A percentile compares a stretch with the other conserved stretches of the same genome.
Evolutionary conservation across 2,329 filamentous ascomycete species (phyloP).

Genomic region (Corniculantispora saksenae): DNA sequence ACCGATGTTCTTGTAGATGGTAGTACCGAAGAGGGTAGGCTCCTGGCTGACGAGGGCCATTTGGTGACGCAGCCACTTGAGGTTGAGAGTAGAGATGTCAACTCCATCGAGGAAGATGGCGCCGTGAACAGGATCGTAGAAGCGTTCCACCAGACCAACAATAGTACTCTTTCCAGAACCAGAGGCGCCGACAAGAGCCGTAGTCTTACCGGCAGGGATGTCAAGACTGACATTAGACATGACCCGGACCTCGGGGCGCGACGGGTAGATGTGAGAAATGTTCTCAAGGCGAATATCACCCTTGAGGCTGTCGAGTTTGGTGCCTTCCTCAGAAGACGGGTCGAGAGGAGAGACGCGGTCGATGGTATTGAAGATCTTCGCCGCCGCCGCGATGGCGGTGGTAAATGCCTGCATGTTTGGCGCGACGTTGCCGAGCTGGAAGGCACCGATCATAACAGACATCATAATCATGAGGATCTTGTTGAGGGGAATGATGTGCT

Average conservation of each 20-base stretch:
- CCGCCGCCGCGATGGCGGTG: conserved; percentile 59
- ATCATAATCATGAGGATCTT: conserved; percentile 57
- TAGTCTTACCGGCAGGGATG: conserved; percentile 65
- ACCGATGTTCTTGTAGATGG: conserved; percentile 63
- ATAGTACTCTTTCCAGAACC: conserved; percentile 76
- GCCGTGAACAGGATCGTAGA: conserved; percentile 49
- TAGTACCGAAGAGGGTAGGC: conserved; percentile 67
- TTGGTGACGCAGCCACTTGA: conserved; percentile 64
- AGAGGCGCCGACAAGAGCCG: conserved; percentile 72
- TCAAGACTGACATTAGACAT: conserved; percentile 59
- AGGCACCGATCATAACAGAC: conserved; percentile 59
- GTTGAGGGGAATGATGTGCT: conserved; percentile 50
- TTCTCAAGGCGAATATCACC: conserved; percentile 51
- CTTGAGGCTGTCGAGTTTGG: no score
- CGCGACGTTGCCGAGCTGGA: conserved; percentile 55
- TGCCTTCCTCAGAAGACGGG: conserved; percentile 36
- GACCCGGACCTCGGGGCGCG: conserved; percentile 63
- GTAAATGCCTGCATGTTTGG: conserved; percentile 56
- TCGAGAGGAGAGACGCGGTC: conserved; percentile 42
- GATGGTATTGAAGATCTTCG: conserved; percentile 58
- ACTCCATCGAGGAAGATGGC: no score
- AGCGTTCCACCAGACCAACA: conserved; percentile 69
- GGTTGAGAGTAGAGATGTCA: conserved; percentile 41
- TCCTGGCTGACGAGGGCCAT: conserved; percentile 70
- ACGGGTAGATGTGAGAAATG: conserved; percentile 74